Conservation (phyloP, 176 grass and related monocot species). For the Oryza punctata region DNA sequence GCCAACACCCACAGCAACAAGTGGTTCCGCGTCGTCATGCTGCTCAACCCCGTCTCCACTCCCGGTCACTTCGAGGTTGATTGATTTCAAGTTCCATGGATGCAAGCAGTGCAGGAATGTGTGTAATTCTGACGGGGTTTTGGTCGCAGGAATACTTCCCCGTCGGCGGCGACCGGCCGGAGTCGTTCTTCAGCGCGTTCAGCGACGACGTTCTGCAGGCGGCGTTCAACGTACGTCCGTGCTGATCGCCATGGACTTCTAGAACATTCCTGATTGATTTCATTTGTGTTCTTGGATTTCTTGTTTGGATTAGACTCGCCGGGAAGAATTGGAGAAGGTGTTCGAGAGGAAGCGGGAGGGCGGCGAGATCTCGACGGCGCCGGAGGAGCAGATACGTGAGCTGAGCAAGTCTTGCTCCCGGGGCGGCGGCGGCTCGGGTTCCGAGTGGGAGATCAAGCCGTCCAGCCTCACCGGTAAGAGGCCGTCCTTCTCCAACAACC, state of each 20-base stretch:
- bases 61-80: constrained; percentile 60
- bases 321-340: constrained; percentile 52
- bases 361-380: constrained; percentile 47
- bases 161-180: constrained; percentile 41
- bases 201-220: constrained; percentile 71
- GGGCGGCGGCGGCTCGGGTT: not conserved
- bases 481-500: constrained; percentile 54
- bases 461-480: constrained; percentile 52
- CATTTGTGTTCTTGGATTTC: not conserved
- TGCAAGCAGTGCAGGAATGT: not conserved
- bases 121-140: not conserved
- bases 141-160: constrained; percentile 60
- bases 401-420: constrained; percentile 47
- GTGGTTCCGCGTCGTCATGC: constrained; percentile 65
- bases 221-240: constrained; percentile 59
- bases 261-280: not conserved
- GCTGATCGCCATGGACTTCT: not conserved
- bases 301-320: constrained; percentile 29
- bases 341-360: constrained; percentile 50
- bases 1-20: constrained; percentile 53
- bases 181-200: constrained; percentile 65
- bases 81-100: not conserved
- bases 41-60: constrained; percentile 55
- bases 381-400: constrained; percentile 66
- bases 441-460: constrained; percentile 48